Percentiles rank a stretch among this genome's conserved stretches.
These are phyloP conservation scores for Trichosanthes truncata DNA, from an alignment of 306 rosid species.

Conservation along the genomic window DNA sequence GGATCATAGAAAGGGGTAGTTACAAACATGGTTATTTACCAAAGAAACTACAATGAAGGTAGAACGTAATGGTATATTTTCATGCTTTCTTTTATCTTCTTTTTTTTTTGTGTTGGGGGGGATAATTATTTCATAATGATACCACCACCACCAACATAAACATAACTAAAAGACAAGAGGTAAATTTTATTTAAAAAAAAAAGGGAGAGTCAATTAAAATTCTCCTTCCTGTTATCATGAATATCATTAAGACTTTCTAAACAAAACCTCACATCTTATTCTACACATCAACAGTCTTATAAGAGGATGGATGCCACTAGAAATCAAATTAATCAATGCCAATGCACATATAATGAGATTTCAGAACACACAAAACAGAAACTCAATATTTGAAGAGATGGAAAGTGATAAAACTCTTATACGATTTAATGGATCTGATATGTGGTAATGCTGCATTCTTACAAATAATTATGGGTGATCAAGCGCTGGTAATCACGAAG, in stretches of 20 bases:
- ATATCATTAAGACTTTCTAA: background rate
- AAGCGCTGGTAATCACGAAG: slow-evolving; percentile 84
- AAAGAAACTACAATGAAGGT: background rate
- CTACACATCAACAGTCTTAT: background rate
- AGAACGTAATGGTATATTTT: background rate
- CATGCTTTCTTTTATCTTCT: background rate
- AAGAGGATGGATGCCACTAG: background rate
- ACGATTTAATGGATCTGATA: background rate
- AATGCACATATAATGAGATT: background rate
- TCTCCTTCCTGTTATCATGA: background rate
- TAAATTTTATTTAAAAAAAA: background rate
- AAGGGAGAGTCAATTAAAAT: background rate
- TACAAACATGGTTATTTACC: background rate
- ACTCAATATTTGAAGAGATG: background rate
- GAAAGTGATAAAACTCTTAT: background rate
- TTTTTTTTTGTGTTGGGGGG: too few species aligned
- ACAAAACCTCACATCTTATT: background rate
- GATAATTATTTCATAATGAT: background rate
- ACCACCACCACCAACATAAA: background rate
- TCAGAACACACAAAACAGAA: background rate
- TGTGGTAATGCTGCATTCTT: slow-evolving; percentile 17
- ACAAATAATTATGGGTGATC: slow-evolving; percentile 41
- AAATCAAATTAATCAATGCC: background rate
- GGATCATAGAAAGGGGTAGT: too few species aligned
- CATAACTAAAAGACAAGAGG: background rate